phyloP scores from a whole-genome alignment of 2,329 filamentous ascomycete genomes.

The Exophiala calicioides region DNA sequence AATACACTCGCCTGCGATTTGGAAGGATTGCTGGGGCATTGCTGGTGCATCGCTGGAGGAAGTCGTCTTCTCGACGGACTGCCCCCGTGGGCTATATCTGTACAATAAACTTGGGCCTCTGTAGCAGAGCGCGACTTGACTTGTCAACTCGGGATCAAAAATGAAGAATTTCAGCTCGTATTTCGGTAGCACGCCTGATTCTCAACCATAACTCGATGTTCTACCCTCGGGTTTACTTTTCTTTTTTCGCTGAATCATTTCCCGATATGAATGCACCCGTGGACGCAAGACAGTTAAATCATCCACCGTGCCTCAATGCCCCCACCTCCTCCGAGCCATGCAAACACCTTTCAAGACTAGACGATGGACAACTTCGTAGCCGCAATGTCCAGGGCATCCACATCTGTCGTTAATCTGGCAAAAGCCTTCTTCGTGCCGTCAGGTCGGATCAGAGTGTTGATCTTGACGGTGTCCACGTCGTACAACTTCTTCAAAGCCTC shows the following conservation, averaged over 20 bases:
- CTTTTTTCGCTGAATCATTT: constrained; percentile 34
- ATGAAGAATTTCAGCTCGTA: constrained; percentile 24
- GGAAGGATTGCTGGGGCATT: background rate
- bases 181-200: constrained; percentile 31
- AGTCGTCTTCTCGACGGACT: no score
- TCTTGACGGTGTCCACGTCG: constrained; percentile 96
- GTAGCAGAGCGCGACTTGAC: background rate
- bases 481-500: constrained; percentile 97
- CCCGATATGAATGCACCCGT: constrained; percentile 35
- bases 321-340: constrained; percentile 4
- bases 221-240: constrained; percentile 21
- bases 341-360: constrained; percentile 51
- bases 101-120: background rate
- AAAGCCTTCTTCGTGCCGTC: constrained; percentile 99
- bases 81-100: constrained; percentile 10
- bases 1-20: no score
- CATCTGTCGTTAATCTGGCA: constrained; percentile 89
- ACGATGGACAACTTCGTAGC: constrained; percentile 98
- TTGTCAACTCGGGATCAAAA: constrained; percentile 15
- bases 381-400: constrained; percentile 98
- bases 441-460: constrained; percentile 97
- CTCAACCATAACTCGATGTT: constrained; percentile 41
- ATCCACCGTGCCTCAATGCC: constrained; percentile 31
- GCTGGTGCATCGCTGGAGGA: background rate
- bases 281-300: constrained; percentile 49